Evolutionary conservation across 495 filamentous ascomycete genomes (phyloP).

Genomic region (Aspergillus campestris): DNA sequence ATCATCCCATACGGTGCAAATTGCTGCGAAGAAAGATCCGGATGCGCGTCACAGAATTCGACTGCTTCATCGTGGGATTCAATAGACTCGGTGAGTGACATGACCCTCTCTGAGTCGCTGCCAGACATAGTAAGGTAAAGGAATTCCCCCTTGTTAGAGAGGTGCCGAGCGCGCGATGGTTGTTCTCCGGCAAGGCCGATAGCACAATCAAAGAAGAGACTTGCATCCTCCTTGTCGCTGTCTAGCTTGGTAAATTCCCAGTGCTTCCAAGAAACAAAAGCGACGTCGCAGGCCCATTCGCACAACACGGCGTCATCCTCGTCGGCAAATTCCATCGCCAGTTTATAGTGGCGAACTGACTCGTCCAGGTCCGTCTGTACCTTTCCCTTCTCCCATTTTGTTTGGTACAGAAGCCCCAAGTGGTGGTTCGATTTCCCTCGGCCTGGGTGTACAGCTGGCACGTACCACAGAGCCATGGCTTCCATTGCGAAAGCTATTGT

Average conservation of each 20-base stretch:
- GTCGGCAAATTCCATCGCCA: background rate
- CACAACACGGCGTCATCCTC: background rate
- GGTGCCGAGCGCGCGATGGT: background rate
- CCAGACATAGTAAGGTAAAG: background rate
- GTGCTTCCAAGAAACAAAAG: background rate
- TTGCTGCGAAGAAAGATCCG: background rate
- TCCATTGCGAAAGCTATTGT: background rate
- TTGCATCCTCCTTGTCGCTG: background rate
- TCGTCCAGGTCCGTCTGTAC: background rate
- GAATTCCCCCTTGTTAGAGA: conserved; percentile 1
- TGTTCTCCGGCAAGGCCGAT: conserved; percentile 1
- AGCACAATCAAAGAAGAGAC: background rate
- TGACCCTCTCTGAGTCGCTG: background rate
- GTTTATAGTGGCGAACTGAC: background rate
- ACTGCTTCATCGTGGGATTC: background rate
- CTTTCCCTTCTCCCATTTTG: background rate
- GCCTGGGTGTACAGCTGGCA: background rate
- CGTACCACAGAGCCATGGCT: conserved; percentile 1
- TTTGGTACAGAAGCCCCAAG: background rate
- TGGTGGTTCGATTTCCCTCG: conserved; percentile 3
- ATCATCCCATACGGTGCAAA: background rate
- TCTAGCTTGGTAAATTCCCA: background rate
- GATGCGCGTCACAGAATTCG: background rate
- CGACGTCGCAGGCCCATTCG: conserved; percentile 3
- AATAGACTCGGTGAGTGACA: background rate